These are phyloP conservation scores for Starmerella potacharoeniae DNA, from an alignment of 805 yeast species.

Conservation along the genomic window DNA sequence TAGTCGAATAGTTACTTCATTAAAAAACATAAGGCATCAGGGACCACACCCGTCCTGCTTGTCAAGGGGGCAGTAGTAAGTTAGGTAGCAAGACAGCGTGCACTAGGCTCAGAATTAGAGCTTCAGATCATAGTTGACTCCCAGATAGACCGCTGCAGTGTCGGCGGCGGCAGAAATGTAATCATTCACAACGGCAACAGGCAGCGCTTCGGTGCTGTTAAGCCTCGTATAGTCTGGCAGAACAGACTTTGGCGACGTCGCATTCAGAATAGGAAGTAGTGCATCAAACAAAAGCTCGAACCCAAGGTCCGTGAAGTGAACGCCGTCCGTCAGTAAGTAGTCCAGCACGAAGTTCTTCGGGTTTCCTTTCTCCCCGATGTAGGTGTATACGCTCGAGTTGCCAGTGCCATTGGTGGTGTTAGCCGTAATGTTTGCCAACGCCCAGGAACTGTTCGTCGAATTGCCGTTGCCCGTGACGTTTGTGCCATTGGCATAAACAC, in stretches of 20 bases:
- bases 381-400: neutral
- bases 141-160: neutral
- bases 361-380: slow-evolving; percentile 10
- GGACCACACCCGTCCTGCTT: too few species aligned
- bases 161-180: neutral
- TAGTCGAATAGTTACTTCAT: too few species aligned
- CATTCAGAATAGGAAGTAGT: neutral
- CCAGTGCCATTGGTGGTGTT: neutral
- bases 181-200: neutral
- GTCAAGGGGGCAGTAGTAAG: too few species aligned
- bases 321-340: slow-evolving; percentile 39
- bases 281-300: slow-evolving; percentile 36
- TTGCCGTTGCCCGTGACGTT: neutral
- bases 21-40: too few species aligned
- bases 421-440: neutral
- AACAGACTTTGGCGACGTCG: neutral
- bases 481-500: neutral
- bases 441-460: too few species aligned
- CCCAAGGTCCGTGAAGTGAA: slow-evolving; percentile 48
- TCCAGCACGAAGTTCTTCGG: slow-evolving; percentile 9
- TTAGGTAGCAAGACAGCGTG: too few species aligned
- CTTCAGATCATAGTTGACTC: neutral
- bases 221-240: neutral
- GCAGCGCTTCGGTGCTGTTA: slow-evolving; percentile 4
- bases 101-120: too few species aligned